phyloP scores from a whole-genome alignment of 163 green algal species.

The Chlamydomonas reinhardtii region DNA sequence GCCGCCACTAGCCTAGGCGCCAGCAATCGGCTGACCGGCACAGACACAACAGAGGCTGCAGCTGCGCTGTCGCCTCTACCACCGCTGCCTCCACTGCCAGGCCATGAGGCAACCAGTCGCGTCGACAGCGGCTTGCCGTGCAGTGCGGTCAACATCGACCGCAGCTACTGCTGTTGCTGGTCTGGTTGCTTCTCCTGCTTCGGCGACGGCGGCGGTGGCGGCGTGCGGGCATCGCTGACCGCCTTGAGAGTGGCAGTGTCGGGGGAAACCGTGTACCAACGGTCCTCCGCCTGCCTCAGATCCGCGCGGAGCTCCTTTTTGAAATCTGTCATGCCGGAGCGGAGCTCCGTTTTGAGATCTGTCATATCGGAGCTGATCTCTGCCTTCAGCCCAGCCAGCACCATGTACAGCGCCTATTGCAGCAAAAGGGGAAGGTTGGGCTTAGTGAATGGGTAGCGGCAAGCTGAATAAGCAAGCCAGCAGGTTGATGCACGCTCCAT shows the following conservation, averaged over 20 bases:
- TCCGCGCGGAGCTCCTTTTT: neutral
- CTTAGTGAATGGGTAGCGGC: neutral
- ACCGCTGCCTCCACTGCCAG: neutral
- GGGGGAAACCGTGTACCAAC: neutral
- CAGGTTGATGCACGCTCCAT: neutral
- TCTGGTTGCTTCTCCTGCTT: too few species aligned
- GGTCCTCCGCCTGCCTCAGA: neutral
- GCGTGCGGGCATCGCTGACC: neutral
- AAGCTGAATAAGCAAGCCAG: neutral
- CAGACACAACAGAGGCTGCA: neutral
- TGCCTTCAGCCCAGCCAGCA: neutral
- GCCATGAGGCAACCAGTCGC: neutral
- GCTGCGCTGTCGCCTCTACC: neutral
- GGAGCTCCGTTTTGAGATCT: too few species aligned
- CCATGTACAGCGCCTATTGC: neutral
- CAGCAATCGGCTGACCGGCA: neutral
- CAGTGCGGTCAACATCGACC: neutral
- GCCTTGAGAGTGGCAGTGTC: neutral
- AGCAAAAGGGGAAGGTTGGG: neutral
- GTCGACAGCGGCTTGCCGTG: neutral
- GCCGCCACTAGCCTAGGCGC: neutral
- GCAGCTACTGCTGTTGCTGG: neutral
- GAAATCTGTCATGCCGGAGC: too few species aligned
- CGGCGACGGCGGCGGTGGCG: too few species aligned
- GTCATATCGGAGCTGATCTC: neutral